Percentiles rank a stretch among this genome's conserved stretches.
Evolutionary conservation across 2,329 filamentous ascomycete species (phyloP).

Genomic region (Fusarium floridanum): DNA sequence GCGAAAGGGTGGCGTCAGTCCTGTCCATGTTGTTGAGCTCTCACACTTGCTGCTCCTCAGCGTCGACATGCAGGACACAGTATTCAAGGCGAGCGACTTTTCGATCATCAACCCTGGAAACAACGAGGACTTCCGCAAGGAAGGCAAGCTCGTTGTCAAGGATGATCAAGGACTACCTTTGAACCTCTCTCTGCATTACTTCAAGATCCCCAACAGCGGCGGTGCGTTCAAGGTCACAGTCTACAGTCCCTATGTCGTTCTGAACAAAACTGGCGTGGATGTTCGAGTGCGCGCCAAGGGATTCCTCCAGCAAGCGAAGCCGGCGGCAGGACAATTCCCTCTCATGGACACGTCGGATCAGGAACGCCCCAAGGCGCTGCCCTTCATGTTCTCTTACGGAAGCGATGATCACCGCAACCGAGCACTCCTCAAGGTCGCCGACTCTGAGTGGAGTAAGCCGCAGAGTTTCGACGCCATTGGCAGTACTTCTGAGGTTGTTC

Average conservation of each 20-base stretch:
- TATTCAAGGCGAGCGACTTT: constrained; percentile 95
- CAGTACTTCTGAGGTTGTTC: constrained; percentile 87
- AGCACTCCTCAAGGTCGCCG: constrained; percentile 86
- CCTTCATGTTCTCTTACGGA: constrained; percentile 96
- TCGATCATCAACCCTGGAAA: constrained; percentile 94
- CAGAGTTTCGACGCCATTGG: constrained; percentile 98
- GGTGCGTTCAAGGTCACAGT: constrained; percentile 96
- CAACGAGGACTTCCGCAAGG: constrained; percentile 88
- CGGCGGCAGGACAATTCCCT: constrained; percentile 84
- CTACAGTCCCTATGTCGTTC: constrained; percentile 92
- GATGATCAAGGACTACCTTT: constrained; percentile 85
- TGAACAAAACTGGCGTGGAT: constrained; percentile 95
- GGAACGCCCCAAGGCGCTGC: constrained; percentile 79
- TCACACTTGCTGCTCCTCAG: constrained; percentile 94
- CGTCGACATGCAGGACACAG: constrained; percentile 95
- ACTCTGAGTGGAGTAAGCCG: constrained; percentile 96
- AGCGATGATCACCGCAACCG: constrained; percentile 93
- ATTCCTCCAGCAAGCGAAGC: constrained; percentile 84
- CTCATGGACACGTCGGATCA: constrained; percentile 60
- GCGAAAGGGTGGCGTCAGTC: constrained; percentile 94
- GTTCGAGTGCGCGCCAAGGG: constrained; percentile 90
- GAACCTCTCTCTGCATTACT: constrained; percentile 90
- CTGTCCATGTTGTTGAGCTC: constrained; percentile 95
- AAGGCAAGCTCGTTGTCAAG: constrained; percentile 83
- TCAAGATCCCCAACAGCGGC: constrained; percentile 88